phyloP scores from a whole-genome alignment of 2,329 filamentous ascomycete genomes.

The Bimuria novae-zelandiae region DNA sequence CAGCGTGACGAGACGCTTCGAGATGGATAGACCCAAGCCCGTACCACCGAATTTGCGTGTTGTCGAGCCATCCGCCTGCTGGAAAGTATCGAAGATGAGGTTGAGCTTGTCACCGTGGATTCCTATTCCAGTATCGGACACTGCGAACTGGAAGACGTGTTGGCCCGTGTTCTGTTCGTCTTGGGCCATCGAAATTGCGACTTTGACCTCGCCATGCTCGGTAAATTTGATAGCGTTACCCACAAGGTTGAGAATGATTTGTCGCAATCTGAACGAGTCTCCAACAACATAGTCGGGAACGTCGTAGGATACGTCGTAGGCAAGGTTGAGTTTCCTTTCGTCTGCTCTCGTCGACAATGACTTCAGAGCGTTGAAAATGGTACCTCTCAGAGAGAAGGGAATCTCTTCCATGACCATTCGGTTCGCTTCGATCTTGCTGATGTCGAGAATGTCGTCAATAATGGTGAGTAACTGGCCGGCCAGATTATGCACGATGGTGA shows the following conservation, averaged over 20 bases:
- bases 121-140: constrained; percentile 94
- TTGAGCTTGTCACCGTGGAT: constrained; percentile 95
- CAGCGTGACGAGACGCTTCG: constrained; percentile 88
- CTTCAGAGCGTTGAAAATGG: constrained; percentile 96
- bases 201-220: constrained; percentile 91
- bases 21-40: constrained; percentile 91
- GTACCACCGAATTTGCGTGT: constrained; percentile 96
- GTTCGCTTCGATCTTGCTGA: constrained; percentile 84
- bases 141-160: constrained; percentile 93
- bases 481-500: constrained; percentile 96
- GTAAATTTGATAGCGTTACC: constrained; percentile 99
- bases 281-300: constrained; percentile 95
- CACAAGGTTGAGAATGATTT: constrained; percentile 96
- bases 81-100: constrained; percentile 98
- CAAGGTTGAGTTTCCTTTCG: constrained; percentile 90
- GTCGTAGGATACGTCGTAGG: constrained; percentile 89
- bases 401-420: constrained; percentile 99
- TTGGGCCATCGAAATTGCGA: constrained; percentile 79
- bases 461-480: constrained; percentile 96
- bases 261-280: constrained; percentile 92
- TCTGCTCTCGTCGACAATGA: constrained; percentile 97
- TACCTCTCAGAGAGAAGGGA: constrained; percentile 89
- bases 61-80: constrained; percentile 96
- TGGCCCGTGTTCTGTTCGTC: constrained; percentile 71
- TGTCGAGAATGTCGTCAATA: constrained; percentile 79